Evolutionary conservation across 2,329 filamentous ascomycete species (phyloP), one percentile per base, ranked within the genome.

Genomic region (Pestalotiopsis sp.): DNA sequence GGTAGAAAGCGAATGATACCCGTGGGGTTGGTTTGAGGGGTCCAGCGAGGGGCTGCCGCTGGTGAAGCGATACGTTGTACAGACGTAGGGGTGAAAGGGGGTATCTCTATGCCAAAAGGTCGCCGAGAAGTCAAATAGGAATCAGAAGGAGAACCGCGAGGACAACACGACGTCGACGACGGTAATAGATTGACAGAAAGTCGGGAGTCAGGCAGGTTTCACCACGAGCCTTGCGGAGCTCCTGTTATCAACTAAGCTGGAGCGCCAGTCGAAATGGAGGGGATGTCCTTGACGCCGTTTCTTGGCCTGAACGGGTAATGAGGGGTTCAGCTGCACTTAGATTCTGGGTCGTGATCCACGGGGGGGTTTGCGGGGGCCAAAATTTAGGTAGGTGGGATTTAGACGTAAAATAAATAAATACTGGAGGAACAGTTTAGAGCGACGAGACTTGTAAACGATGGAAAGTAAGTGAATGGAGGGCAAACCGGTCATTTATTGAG

Each of bases 271-370:
- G 20, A 26, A n/a, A 24, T 64, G 44, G 48, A 56, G 62, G 24
- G 62, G 62, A 65, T 52, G 44, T 52, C 44, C 44, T 52, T 52
- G 44, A 52, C 44, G 48, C 62, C 24, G 62, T 65, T 65, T 65
- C 62, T 65, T 65, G 62, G 64, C 64, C 38, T 58, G 55, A 66
- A 66, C 52, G 26, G 64, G 64, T 20, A 66, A 66, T 66, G 64
- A 66, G 64, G 64, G 64, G 64, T 59, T 59, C 35, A 35, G 44
- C 26, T 38, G 35, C 22, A 13, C 56, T 5, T 22, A 30, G 40
- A 48, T 56, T n/a, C 44, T 52, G 7, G 44, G 44, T 52, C 17
- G 44, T 52, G 44, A 52, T 52, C 44, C 44, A 52, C 44, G 14
- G 44, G 44, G n/a, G 63, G 63, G 56, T 22, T 65, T 65, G 63